Conservation (phyloP, 805 yeast genomes). For the Torulaspora maleeae region DNA sequence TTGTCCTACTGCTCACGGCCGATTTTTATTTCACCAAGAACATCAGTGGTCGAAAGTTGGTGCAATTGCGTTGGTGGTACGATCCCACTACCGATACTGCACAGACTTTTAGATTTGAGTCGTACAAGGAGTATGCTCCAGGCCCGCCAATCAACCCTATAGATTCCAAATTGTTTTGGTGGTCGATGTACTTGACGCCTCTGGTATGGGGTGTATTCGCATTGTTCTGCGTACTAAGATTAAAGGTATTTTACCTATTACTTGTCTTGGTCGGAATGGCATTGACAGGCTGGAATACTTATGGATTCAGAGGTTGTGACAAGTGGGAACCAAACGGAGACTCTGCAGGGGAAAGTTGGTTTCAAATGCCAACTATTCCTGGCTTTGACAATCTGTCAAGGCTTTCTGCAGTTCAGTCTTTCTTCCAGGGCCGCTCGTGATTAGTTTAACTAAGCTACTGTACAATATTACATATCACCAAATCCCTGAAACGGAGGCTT, state of each 20-base stretch:
- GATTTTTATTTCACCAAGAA: conserved; percentile 95
- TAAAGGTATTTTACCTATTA: conserved; percentile 63
- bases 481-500: background rate
- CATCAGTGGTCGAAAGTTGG: conserved; percentile 81
- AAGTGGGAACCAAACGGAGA: conserved; percentile 57
- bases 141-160: conserved; percentile 69
- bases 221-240: conserved; percentile 68
- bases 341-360: conserved; percentile 23
- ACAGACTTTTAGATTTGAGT: conserved; percentile 32
- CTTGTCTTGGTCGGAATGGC: conserved; percentile 63
- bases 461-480: conserved; percentile 4
- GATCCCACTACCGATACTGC: conserved; percentile 46
- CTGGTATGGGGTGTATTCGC: conserved; percentile 71
- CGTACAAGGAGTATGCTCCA: conserved; percentile 38
- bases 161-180: conserved; percentile 87
- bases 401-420: conserved; percentile 26
- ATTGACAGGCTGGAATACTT: conserved; percentile 72
- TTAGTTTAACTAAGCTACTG: conserved; percentile 2
- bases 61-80: conserved; percentile 97
- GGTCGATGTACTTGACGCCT: conserved; percentile 70
- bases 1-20: conserved; percentile 71
- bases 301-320: conserved; percentile 90
- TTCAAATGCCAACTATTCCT: conserved; percentile 30
- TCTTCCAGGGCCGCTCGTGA: conserved; percentile 24
- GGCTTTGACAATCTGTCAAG: conserved; percentile 27